A percentile compares a stretch with the other conserved stretches of the same genome.
phyloP scores from a whole-genome alignment of 148 eudicot genomes.

The Camellia japonica region DNA sequence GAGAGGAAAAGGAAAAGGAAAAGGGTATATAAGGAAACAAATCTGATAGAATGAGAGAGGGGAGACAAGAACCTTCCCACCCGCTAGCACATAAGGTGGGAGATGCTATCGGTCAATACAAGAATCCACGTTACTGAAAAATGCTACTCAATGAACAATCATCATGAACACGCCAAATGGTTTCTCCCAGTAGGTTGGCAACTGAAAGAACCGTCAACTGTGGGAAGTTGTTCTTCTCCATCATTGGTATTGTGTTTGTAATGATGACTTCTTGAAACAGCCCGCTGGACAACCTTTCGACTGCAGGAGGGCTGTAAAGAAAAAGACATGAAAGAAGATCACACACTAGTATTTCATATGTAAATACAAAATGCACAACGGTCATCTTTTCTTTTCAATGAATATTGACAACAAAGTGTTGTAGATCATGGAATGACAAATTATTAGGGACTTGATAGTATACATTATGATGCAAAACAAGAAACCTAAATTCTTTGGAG shows the following conservation, averaged over 20 bases:
- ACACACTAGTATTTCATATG: not conserved
- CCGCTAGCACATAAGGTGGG: not conserved
- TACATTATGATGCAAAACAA: not conserved
- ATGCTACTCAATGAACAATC: slow-evolving; percentile 73
- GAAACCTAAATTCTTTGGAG: not conserved
- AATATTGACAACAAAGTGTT: not conserved
- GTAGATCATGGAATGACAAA: not conserved
- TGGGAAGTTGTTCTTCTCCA: slow-evolving; percentile 60
- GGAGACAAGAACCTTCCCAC: slow-evolving; percentile 7
- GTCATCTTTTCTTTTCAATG: not conserved
- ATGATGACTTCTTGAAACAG: slow-evolving; percentile 65
- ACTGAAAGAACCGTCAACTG: slow-evolving; percentile 66
- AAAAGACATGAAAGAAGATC: not conserved
- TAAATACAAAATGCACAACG: not conserved
- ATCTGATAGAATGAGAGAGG: not conserved
- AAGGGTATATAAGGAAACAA: not conserved
- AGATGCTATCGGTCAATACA: not conserved
- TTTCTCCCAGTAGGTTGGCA: slow-evolving; percentile 68
- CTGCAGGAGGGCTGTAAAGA: slow-evolving; percentile 61
- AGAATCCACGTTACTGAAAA: slow-evolving; percentile 39
- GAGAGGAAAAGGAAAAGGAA: not conserved
- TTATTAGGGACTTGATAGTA: not conserved
- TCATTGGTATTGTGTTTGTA: slow-evolving; percentile 59
- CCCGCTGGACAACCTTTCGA: slow-evolving; percentile 70
- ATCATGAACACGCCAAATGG: slow-evolving; percentile 71